Base-by-base conservation (phyloP, 352 stramenopile species). In the Thraustochytrium sp. region DNA sequence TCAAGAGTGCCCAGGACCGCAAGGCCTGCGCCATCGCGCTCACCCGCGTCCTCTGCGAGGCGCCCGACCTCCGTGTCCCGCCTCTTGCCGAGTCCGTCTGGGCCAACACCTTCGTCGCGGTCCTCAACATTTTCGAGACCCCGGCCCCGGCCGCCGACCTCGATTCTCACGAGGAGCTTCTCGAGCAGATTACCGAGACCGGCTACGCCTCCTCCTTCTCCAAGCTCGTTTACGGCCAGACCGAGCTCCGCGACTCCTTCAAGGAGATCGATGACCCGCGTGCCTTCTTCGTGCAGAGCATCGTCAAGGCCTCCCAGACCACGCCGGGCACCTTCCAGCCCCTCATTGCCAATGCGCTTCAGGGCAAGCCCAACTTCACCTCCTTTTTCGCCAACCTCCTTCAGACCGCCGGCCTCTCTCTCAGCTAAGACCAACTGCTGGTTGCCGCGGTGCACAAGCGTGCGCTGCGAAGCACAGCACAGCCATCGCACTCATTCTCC, bases 171-270 rank as follows among this genome's bases (percentile, higher is more conserved):
- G 61, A 84, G 75, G 75, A 84, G 40, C 31, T n/a, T 16, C 61
- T 84, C n/a, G 44, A 83, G 26, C 29, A 80, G 36, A 49, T 84
- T 23, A 36, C 53, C 16, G 56, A 83, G 21, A 83, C 54, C 16
- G 75, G 75, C 13, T 84, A 84, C 61, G 29, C 55, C 0, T 83
- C 75, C 5, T 62, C 36, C 29, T 75, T 62, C 38, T 53, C 59
- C n/a, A 84, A 73, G 61, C 54, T 84, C 18, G 75, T 84, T 11
- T 40, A 84, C 38, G 55, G 34, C 11, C 55, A 73, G 38, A 56
- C 37, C 42, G 61, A 84, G 61, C 9, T 63, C 9, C 61, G 55
- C 0, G 75, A 84, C 36, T 54, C 75, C 31, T 84, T 84, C 38
- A 56, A 56, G 40, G 75, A 84, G 61, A 42, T 84, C 2, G 54